Conservation (phyloP, 2,329 filamentous ascomycete species). For the Chaetomium sp. region DNA sequence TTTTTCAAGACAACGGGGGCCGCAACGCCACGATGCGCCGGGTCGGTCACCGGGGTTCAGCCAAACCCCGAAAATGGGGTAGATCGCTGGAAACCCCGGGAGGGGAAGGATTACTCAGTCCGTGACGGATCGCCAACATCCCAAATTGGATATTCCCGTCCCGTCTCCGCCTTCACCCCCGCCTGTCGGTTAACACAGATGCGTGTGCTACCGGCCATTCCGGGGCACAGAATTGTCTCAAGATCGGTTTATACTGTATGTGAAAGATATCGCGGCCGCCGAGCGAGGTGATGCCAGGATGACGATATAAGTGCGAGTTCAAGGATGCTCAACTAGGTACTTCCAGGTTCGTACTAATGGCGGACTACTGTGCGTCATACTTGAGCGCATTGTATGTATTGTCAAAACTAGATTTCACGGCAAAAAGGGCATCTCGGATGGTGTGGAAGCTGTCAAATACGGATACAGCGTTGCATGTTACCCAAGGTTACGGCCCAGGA, state of each 20-base stretch:
- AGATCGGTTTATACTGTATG: background rate
- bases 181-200: background rate
- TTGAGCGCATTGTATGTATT: background rate
- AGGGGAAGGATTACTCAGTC: conserved; percentile 19
- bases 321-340: background rate
- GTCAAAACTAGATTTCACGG: background rate
- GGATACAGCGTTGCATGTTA: conserved; percentile 16
- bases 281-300: background rate
- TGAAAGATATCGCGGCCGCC: background rate
- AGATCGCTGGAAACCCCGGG: conserved; percentile 13
- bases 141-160: conserved; percentile 24
- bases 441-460: background rate
- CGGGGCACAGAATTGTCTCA: conserved; percentile 1
- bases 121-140: conserved; percentile 24
- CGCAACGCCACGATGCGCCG: background rate
- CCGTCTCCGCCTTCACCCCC: conserved; percentile 22
- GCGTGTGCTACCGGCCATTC: conserved; percentile 3
- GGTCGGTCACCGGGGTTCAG: conserved; percentile 25
- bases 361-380: background rate
- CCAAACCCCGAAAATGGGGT: conserved; percentile 25
- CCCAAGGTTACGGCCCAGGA: conserved; percentile 1
- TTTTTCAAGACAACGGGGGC: background rate
- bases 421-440: background rate
- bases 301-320: background rate
- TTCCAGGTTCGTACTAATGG: too few relatives aligned